Conservation (phyloP, 2,329 filamentous ascomycete species). For the Fusarium nematophilum region DNA sequence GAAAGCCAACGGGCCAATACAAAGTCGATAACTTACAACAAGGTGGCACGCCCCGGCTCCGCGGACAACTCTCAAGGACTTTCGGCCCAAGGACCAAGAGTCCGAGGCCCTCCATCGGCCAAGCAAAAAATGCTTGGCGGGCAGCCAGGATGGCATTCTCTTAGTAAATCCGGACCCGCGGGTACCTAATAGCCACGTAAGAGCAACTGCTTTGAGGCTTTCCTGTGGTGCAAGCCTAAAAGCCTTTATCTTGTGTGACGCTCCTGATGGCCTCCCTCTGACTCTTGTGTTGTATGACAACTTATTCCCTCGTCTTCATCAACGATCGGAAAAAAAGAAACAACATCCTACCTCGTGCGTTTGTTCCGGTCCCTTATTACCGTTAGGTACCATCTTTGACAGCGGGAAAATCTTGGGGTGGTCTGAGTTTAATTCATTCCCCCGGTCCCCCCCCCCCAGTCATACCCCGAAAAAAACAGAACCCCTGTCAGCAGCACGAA, state of each 20-base stretch:
- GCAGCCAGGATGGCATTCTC: conserved; percentile 35
- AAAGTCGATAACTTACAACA: conserved; percentile 26
- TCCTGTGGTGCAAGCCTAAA: too few species aligned
- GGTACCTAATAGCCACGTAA: conserved; percentile 43
- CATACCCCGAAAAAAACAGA: too few species aligned
- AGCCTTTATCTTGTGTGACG: neutral
- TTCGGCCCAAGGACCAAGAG: too few species aligned
- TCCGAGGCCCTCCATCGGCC: conserved; percentile 19
- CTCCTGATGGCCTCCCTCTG: neutral
- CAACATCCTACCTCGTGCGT: too few species aligned
- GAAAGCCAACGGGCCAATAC: conserved; percentile 28
- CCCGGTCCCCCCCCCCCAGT: too few species aligned
- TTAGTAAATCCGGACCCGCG: conserved; percentile 40
- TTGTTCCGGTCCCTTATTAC: too few species aligned
- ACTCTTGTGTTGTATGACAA: neutral
- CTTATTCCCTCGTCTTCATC: too few species aligned
- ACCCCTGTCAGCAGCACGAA: conserved; percentile 3
- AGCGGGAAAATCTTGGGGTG: conserved; percentile 27
- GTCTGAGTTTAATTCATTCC: conserved; percentile 30
- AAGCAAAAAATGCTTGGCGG: conserved; percentile 32
- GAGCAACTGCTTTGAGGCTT: conserved; percentile 26
- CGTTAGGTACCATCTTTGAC: conserved; percentile 18
- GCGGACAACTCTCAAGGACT: conserved; percentile 12
- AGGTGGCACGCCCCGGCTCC: conserved; percentile 16
- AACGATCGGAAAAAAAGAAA: too few species aligned